Base-by-base conservation (phyloP, 2,329 filamentous ascomycete species). In the Exserohilum rostratum region DNA sequence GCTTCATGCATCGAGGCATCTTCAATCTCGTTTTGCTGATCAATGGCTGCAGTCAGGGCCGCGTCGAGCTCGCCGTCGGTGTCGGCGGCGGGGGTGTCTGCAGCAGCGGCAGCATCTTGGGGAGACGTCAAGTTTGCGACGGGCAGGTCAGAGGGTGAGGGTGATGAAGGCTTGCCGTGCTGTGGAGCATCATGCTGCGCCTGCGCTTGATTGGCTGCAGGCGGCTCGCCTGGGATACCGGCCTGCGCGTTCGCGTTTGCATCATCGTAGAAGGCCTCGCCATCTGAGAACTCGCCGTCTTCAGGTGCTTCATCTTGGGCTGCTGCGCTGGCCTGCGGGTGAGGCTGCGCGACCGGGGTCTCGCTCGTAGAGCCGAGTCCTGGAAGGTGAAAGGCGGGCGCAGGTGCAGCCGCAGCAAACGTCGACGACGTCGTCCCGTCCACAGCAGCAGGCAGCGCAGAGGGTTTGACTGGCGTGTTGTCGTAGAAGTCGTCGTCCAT, bases 401-500 rank as follows among this genome's bases (percentile, higher is more conserved):
- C 66, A 56, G 68, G 50, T 35, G 64, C 61, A 46, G 65, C 60
- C 57, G 60, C 62, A 20, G 62, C 67, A 47, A 62, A 58, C 49
- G 57, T 56, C 39, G 62, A 53, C 25, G 63, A 51, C 17, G 49
- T 42, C 38, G 50, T 47, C 37, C 55, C 62, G 43, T 62, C 62
- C 44, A 58, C 60, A 33, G 56, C 53, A 29, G 55, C 51, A 55
- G 61, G 54, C 44, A 59, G 57, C 46, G 64, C 57, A 46, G 63
- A 56, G 37, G 65, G 57, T 57, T 71, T 68, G 59, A 67, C 66
- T 46, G 71, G 68, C 22, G 68, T 64, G 37, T 63, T 69, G 50
- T 71, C 72, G 68, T 75, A 75, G 53, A 75, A 73, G 49, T 76
- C 73, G 67, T 75, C 72, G 64, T 74, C 73, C 65, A 69, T 58